A percentile compares a stretch with the other conserved stretches of the same genome.
These are phyloP conservation scores for Fusarium coffeatum DNA, from an alignment of 2,329 filamentous ascomycete genomes.

Conservation along the genomic window DNA sequence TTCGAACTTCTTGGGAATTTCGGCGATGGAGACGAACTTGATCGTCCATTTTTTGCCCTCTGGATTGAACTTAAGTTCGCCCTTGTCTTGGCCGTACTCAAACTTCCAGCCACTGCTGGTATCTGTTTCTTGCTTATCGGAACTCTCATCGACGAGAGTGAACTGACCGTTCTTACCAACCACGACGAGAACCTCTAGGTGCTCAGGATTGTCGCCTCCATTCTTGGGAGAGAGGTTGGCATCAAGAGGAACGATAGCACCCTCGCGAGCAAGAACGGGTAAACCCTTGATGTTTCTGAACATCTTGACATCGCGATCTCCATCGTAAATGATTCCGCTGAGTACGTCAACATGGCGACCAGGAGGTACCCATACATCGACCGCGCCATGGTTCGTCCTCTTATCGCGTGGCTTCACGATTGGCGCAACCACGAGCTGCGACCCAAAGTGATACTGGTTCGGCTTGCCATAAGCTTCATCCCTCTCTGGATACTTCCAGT, in stretches of 20 bases:
- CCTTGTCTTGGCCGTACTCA: slow-evolving; percentile 16
- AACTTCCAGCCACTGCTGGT: not conserved
- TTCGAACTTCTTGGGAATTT: not conserved
- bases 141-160: slow-evolving; percentile 63
- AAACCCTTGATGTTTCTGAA: slow-evolving; percentile 61
- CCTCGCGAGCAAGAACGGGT: slow-evolving; percentile 67
- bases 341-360: slow-evolving; percentile 68
- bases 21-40: slow-evolving; percentile 32
- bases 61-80: slow-evolving; percentile 7
- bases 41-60: slow-evolving; percentile 26
- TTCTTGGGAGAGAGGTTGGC: slow-evolving; percentile 55
- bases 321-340: slow-evolving; percentile 67
- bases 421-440: slow-evolving; percentile 66
- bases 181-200: slow-evolving; percentile 62
- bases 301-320: slow-evolving; percentile 63
- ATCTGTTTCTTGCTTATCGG: not conserved
- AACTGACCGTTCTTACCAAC: slow-evolving; percentile 58
- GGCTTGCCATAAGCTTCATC: slow-evolving; percentile 66
- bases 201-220: slow-evolving; percentile 59
- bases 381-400: slow-evolving; percentile 59
- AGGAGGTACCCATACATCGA: slow-evolving; percentile 68
- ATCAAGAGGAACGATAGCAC: slow-evolving; percentile 69
- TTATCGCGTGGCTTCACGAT: slow-evolving; percentile 63
- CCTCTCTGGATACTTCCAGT: slow-evolving; percentile 67
- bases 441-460: slow-evolving; percentile 71